These are phyloP conservation scores for Aspergillus hancockii DNA, from an alignment of 495 filamentous ascomycete genomes.

Conservation along the genomic window DNA sequence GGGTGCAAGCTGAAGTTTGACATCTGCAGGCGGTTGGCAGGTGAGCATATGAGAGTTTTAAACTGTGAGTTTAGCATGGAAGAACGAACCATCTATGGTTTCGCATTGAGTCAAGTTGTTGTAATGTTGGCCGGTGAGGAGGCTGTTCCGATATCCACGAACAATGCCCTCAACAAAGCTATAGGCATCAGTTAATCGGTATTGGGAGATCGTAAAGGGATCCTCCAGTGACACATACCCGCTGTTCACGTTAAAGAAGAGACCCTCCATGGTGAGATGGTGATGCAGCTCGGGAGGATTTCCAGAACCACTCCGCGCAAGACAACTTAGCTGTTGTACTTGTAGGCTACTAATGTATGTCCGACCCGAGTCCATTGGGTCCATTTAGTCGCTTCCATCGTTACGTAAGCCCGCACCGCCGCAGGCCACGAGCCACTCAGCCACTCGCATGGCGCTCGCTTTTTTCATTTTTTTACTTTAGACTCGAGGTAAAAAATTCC, in stretches of 20 bases:
- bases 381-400: constrained; percentile 1
- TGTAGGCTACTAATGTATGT: constrained; percentile 4
- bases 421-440: constrained; percentile 15
- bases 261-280: constrained; percentile 75
- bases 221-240: constrained; percentile 57
- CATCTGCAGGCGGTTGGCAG: constrained; percentile 57
- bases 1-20: constrained; percentile 94
- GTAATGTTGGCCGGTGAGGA: constrained; percentile 90
- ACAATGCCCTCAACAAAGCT: constrained; percentile 97
- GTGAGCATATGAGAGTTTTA: not conserved
- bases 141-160: constrained; percentile 91
- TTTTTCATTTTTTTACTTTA: constrained; percentile 26
- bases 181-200: constrained; percentile 21
- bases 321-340: constrained; percentile 3
- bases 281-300: constrained; percentile 6
- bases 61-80: not conserved
- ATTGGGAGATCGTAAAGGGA: not conserved
- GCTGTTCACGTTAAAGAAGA: constrained; percentile 94
- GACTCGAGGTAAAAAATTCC: constrained; percentile 27
- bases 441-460: constrained; percentile 25
- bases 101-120: constrained; percentile 97
- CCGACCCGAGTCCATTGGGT: no score
- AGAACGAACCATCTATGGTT: constrained; percentile 82
- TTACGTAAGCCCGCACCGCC: constrained; percentile 29
- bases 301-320: not conserved